These are phyloP conservation scores for Diospyros lotus DNA, from an alignment of 148 eudicot species.

Conservation along the genomic window DNA sequence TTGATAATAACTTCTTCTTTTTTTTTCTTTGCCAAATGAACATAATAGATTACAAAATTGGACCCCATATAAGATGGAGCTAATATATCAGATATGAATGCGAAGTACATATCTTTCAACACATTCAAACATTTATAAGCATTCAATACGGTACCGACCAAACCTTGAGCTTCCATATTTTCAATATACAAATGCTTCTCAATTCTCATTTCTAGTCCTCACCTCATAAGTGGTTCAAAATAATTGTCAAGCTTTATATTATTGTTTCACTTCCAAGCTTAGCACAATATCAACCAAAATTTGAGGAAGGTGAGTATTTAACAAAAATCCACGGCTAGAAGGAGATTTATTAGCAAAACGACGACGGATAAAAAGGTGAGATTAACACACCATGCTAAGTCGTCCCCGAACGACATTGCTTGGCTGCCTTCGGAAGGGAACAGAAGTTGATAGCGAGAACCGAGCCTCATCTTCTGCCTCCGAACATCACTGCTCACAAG, in stretches of 20 bases:
- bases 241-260: neutral
- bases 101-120: neutral
- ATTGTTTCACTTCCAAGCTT: no score
- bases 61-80: neutral
- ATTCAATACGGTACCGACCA: neutral
- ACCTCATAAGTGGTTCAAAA: neutral
- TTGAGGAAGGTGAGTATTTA: neutral
- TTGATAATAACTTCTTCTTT: neutral
- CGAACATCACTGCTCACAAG: constrained; percentile 49
- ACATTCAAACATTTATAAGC: neutral
- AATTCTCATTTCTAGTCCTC: no score
- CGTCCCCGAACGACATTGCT: constrained; percentile 58
- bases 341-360: neutral
- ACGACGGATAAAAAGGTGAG: no score
- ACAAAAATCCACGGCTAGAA: neutral
- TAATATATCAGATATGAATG: neutral
- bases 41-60: neutral
- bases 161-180: neutral
- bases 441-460: constrained; percentile 39
- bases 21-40: no score
- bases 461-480: constrained; percentile 67
- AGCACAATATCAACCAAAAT: no score
- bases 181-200: neutral
- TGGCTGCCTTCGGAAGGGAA: constrained; percentile 64
- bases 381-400: constrained; percentile 70